Conservation (phyloP, 176 grass and related monocot species). For the Cymbopogon citratus region DNA sequence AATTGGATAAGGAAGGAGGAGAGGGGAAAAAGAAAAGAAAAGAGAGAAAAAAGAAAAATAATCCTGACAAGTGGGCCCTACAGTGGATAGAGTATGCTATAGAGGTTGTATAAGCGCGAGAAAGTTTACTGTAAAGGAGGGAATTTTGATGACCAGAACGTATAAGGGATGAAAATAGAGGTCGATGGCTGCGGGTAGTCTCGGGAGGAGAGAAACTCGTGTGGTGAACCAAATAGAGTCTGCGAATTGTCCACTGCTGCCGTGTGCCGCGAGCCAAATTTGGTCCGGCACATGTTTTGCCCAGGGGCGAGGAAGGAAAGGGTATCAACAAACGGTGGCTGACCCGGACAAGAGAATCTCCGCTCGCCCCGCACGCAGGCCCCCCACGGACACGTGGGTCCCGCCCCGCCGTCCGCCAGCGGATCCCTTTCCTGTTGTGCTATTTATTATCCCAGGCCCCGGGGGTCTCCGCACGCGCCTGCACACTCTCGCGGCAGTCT, state of each 20-base stretch:
- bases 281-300: not conserved
- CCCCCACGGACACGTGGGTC: not conserved
- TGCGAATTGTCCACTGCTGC: not conserved
- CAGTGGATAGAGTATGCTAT: too few relatives aligned
- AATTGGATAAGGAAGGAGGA: too few relatives aligned
- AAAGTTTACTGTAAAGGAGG: too few relatives aligned
- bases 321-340: not conserved
- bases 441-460: not conserved
- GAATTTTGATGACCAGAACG: too few relatives aligned
- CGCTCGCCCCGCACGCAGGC: not conserved
- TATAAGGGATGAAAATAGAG: too few relatives aligned
- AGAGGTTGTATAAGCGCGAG: too few relatives aligned
- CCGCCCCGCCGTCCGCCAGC: not conserved
- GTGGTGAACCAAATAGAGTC: not conserved
- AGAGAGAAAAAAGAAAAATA: too few relatives aligned
- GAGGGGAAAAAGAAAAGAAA: too few relatives aligned
- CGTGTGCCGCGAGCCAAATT: not conserved
- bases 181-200: too few relatives aligned
- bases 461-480: not conserved
- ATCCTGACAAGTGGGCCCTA: too few relatives aligned
- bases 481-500: not conserved
- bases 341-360: constrained; percentile 13
- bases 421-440: not conserved
- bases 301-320: not conserved
- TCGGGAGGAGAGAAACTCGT: not conserved